phyloP scores from a whole-genome alignment of 805 yeast genomes.

The Candida fluviatilis region DNA sequence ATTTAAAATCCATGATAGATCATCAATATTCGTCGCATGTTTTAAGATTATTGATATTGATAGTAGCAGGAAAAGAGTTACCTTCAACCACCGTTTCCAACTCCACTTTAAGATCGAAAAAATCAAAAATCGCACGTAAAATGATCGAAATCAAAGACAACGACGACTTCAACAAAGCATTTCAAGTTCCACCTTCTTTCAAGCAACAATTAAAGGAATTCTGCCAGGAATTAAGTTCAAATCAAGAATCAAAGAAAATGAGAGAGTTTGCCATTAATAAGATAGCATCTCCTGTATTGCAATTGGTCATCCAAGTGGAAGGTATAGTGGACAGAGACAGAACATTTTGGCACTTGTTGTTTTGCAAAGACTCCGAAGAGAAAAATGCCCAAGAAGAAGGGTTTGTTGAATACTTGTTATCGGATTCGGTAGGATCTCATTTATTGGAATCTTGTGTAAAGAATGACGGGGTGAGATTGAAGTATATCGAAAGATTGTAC shows the following conservation, averaged over 20 bases:
- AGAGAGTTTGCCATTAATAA: slow-evolving; percentile 77
- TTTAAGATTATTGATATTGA: slow-evolving; percentile 63
- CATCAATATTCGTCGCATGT: slow-evolving; percentile 91
- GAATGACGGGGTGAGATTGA: slow-evolving; percentile 56
- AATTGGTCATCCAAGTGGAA: slow-evolving; percentile 72
- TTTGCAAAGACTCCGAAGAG: slow-evolving; percentile 46
- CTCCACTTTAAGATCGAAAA: slow-evolving; percentile 76
- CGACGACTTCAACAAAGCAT: slow-evolving; percentile 62
- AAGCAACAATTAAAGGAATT: slow-evolving; percentile 54
- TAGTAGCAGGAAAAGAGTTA: slow-evolving; percentile 71
- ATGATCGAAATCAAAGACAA: slow-evolving; percentile 85
- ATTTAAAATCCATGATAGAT: slow-evolving; percentile 52
- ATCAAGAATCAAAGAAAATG: slow-evolving; percentile 36
- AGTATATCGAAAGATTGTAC: slow-evolving; percentile 68
- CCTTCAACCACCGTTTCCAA: slow-evolving; percentile 69
- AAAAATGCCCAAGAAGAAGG: slow-evolving; percentile 64
- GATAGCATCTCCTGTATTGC: slow-evolving; percentile 84
- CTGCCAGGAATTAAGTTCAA: slow-evolving; percentile 35
- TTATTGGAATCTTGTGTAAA: slow-evolving; percentile 73
- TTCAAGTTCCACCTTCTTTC: slow-evolving; percentile 67
- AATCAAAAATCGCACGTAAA: slow-evolving; percentile 83
- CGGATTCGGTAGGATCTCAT: slow-evolving; percentile 92
- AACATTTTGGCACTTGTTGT: slow-evolving; percentile 62
- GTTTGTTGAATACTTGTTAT: slow-evolving; percentile 75
- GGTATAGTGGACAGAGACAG: slow-evolving; percentile 75